Conservation (phyloP, 148 eudicot species). For the Limonium bicolor region DNA sequence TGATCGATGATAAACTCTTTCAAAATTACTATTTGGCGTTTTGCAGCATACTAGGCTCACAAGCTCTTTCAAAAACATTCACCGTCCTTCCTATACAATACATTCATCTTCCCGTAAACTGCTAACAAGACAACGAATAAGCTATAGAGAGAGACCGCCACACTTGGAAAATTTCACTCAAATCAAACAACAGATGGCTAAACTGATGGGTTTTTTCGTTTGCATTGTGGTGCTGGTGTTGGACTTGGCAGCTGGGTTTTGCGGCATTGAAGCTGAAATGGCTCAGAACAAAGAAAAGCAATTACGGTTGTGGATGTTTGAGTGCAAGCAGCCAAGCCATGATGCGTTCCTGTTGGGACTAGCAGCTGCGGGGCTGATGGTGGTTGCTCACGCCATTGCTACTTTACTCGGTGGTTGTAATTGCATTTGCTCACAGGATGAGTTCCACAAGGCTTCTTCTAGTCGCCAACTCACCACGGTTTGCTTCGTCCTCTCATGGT, state of each 20-base stretch:
- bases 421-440: not conserved
- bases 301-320: not conserved
- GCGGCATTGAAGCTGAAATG: constrained; percentile 69
- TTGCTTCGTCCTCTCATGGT: not conserved
- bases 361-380: not conserved
- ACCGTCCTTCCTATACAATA: too few species aligned
- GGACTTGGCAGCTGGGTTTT: constrained; percentile 64
- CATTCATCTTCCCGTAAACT: too few species aligned
- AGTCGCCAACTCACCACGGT: not conserved
- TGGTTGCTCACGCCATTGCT: not conserved
- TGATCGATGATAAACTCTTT: too few species aligned
- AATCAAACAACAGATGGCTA: too few species aligned
- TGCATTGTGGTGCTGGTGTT: constrained; percentile 43
- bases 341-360: not conserved
- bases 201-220: constrained; percentile 27
- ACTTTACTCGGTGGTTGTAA: not conserved
- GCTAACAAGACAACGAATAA: too few species aligned
- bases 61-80: too few species aligned
- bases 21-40: too few species aligned
- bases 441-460: not conserved
- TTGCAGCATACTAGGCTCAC: too few species aligned
- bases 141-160: too few species aligned
- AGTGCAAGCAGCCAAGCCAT: not conserved
- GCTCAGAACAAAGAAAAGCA: constrained; percentile 22
- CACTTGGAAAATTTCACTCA: not conserved